These are phyloP conservation scores for Colletotrichum chlorophyti DNA, from an alignment of 2,329 filamentous ascomycete genomes.

Conservation along the genomic window DNA sequence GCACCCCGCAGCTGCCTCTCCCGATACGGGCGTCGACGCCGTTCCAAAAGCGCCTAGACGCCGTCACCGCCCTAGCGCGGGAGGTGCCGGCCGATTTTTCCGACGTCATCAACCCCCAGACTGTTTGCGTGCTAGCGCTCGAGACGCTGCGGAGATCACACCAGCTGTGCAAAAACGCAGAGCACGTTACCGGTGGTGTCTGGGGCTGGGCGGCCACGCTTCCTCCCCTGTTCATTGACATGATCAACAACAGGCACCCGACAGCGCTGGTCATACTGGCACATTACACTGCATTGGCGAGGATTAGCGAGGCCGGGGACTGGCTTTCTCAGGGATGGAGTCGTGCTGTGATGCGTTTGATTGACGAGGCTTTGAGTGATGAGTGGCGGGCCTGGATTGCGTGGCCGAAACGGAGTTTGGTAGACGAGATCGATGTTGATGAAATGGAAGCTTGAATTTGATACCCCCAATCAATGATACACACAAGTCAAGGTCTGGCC, in stretches of 20 bases:
- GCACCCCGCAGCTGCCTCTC: background rate
- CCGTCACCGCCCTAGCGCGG: conserved; percentile 20
- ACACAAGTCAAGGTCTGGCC: no score
- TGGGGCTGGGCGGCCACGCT: conserved; percentile 30
- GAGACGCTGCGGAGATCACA: conserved; percentile 25
- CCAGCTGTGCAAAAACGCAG: background rate
- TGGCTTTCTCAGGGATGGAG: conserved; percentile 30
- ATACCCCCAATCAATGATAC: no score
- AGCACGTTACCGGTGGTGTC: background rate
- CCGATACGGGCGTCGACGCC: background rate
- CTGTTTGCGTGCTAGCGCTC: conserved; percentile 27
- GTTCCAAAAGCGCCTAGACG: conserved; percentile 24
- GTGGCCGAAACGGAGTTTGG: conserved; percentile 29
- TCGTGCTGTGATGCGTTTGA: conserved; percentile 21
- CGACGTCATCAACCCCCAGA: conserved; percentile 19
- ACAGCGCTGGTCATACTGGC: conserved; percentile 31
- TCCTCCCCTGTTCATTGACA: conserved; percentile 29
- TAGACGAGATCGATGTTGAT: conserved; percentile 28
- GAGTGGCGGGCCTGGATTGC: conserved; percentile 25
- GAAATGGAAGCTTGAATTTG: conserved; percentile 21
- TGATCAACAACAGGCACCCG: conserved; percentile 23
- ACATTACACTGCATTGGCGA: conserved; percentile 28
- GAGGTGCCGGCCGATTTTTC: conserved; percentile 12
- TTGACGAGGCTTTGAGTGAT: conserved; percentile 21
- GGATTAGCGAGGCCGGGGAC: background rate